Base-by-base conservation (phyloP, 805 yeast genomes). In the Candida parachauliodes region DNA sequence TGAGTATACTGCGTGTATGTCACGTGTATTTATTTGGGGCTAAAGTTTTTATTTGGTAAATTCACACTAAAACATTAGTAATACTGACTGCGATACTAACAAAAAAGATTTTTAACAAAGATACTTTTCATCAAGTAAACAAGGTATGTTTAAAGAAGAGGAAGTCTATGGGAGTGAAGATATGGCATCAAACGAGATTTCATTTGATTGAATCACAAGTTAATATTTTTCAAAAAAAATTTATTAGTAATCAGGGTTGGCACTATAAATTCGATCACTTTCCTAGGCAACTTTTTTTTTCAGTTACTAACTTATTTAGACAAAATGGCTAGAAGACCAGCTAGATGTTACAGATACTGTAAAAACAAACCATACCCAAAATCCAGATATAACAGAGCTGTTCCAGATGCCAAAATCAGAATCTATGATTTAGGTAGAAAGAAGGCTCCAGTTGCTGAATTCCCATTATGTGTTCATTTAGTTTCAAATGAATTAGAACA, bases 321-420 rank as follows among this genome's bases (percentile, higher is more conserved):
- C 80, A 86, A 83, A 72, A 91, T 91, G 98, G 97, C 98, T 75
- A 88, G 98, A 81, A 91, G 98, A 85, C 98, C 98, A 76, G 98
- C 98, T 83, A 88, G 98, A 84, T 93, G 98, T 82, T 93, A 93
- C 96, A 88, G 98, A 81, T 93, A 91, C 94, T 94, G 96, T 86
- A 93, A 93, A 87, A 93, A 93, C 95, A 93, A 93, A 83, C 98
- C 98, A 68, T 93, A 81, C 86, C 98, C 98, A 80, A 93, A 93
- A 83, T 89, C 98, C 66, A 89, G 98, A 79, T 93, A 89, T 88
- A 93, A 93, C 91, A 91, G 98, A 83, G 98, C 97, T 78, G 98
- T 93, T 70, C 98, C 98, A 76, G 98, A 93, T 77, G 81, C 98
- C 62, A 93, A 93, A 88, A 88, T 93, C 74, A 88, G 97, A 81